phyloP scores from a whole-genome alignment of 2,329 filamentous ascomycete species.

The Exophiala dermatitidis region DNA sequence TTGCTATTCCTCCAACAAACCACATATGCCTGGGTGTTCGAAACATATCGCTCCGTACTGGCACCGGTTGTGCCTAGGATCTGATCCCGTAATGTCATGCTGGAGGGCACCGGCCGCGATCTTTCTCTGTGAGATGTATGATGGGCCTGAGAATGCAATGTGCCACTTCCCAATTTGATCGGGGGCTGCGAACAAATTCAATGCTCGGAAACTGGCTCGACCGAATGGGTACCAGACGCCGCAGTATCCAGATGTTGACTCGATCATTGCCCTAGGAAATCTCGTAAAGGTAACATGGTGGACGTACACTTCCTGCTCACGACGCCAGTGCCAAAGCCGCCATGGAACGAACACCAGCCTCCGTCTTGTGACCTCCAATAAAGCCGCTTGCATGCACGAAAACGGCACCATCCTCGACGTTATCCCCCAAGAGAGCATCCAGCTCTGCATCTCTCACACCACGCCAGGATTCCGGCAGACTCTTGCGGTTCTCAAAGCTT shows the following conservation, averaged over 20 bases:
- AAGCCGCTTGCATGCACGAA: slow-evolving; percentile 95
- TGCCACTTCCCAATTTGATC: background rate
- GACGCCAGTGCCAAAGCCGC: slow-evolving; percentile 44
- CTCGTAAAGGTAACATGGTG: too few relatives aligned
- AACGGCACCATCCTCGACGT: slow-evolving; percentile 56
- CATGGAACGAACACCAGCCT: slow-evolving; percentile 81
- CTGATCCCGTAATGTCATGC: too few relatives aligned
- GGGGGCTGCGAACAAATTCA: too few relatives aligned
- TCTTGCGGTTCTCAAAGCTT: slow-evolving; percentile 86
- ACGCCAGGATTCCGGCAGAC: slow-evolving; percentile 84
- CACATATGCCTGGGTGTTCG: background rate
- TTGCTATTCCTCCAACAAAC: too few relatives aligned
- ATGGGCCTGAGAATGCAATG: too few relatives aligned
- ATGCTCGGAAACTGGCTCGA: too few relatives aligned
- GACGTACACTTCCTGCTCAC: slow-evolving; percentile 2
- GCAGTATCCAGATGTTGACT: background rate
- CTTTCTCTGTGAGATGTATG: too few relatives aligned
- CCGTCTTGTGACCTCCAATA: slow-evolving; percentile 90
- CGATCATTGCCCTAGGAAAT: background rate
- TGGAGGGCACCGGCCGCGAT: too few relatives aligned
- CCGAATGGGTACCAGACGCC: too few relatives aligned
- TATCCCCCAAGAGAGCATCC: slow-evolving; percentile 49
- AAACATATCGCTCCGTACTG: too few relatives aligned
- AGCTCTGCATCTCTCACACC: slow-evolving; percentile 82
- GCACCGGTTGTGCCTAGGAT: too few relatives aligned